phyloP scores from a whole-genome alignment of 345 rosid genomes.

The Populus simonii region DNA sequence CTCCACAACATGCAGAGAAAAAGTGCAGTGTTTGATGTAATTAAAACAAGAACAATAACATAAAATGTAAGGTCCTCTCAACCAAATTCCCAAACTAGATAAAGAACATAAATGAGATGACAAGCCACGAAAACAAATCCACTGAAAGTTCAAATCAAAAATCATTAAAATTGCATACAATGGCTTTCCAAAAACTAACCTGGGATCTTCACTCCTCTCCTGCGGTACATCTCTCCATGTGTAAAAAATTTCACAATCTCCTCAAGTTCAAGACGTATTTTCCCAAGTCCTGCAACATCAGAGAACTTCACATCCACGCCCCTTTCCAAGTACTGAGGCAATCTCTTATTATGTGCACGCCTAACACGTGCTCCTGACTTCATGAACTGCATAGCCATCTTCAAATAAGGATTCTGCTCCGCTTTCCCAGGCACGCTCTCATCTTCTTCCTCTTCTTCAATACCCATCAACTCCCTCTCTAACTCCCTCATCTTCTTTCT shows the following conservation, averaged over 20 bases:
- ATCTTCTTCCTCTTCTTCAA: slow-evolving; percentile 48
- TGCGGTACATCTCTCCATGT: slow-evolving; percentile 88
- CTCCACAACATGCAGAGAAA: neutral
- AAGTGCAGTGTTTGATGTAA: neutral
- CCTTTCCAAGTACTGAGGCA: slow-evolving; percentile 83
- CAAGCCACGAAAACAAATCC: neutral
- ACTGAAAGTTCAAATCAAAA: neutral
- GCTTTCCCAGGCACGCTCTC: slow-evolving; percentile 55
- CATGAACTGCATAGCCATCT: slow-evolving; percentile 91
- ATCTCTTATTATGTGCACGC: slow-evolving; percentile 57
- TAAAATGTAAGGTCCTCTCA: neutral
- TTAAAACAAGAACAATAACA: neutral
- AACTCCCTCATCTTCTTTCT: slow-evolving; percentile 77
- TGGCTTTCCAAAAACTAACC: slow-evolving; percentile 40
- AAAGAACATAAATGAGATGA: neutral
- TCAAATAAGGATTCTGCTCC: slow-evolving; percentile 69
- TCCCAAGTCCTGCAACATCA: slow-evolving; percentile 96
- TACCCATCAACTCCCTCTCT: slow-evolving; percentile 76
- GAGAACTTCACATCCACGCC: slow-evolving; percentile 84
- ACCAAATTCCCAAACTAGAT: slow-evolving; percentile 1
- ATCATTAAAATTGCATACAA: neutral
- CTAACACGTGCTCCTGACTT: slow-evolving; percentile 92
- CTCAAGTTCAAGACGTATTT: slow-evolving; percentile 89
- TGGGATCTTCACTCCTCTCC: slow-evolving; percentile 92
- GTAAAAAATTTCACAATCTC: slow-evolving; percentile 95